Conservation (phyloP, 2,329 filamentous ascomycete species). For the Aspergillus sp. region DNA sequence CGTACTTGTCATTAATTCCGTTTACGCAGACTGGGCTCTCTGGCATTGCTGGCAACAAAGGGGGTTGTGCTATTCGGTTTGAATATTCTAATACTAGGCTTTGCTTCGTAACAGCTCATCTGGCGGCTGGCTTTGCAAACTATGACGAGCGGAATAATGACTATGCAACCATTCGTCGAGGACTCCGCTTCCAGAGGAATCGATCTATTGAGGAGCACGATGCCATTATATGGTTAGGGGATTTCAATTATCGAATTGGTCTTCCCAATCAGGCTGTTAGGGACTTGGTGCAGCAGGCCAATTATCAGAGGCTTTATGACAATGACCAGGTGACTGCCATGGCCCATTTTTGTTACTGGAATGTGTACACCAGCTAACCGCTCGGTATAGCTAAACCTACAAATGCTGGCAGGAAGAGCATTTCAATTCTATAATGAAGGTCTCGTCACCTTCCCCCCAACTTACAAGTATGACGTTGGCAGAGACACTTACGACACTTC, state of each 20-base stretch:
- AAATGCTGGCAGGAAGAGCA: constrained; percentile 89
- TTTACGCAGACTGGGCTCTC: constrained; percentile 71
- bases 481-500: constrained; percentile 90
- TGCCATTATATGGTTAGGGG: constrained; percentile 89
- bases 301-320: constrained; percentile 79
- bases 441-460: constrained; percentile 83
- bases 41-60: constrained; percentile 97
- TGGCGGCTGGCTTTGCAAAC: constrained; percentile 93
- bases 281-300: constrained; percentile 67
- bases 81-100: constrained; percentile 91
- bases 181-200: constrained; percentile 87
- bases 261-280: constrained; percentile 75
- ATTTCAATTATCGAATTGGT: constrained; percentile 98
- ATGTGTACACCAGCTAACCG: constrained; percentile 15
- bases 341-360: not conserved
- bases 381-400: constrained; percentile 71
- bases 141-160: constrained; percentile 95
- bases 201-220: constrained; percentile 89
- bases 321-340: constrained; percentile 71
- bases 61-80: constrained; percentile 92
- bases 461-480: constrained; percentile 92
- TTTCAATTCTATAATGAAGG: constrained; percentile 93
- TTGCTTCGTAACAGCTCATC: constrained; percentile 93
- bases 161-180: constrained; percentile 83
- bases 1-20: not conserved